phyloP scores from a whole-genome alignment of 495 filamentous ascomycete genomes.

The Penicillium desertorum region DNA sequence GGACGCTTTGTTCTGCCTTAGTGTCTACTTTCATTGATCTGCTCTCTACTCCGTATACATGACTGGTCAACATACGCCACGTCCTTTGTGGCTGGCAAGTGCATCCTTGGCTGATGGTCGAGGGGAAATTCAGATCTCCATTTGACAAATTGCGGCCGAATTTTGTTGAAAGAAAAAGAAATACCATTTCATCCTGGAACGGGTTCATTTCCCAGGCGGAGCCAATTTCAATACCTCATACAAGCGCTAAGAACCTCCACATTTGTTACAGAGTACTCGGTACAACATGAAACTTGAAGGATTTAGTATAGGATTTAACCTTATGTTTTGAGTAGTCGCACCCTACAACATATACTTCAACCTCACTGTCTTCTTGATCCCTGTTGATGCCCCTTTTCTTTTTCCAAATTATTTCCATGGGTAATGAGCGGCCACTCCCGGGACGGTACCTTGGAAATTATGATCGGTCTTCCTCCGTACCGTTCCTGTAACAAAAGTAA shows the following conservation, averaged over 20 bases:
- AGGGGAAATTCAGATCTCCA: conserved; percentile 5
- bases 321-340: neutral
- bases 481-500: conserved; percentile 4
- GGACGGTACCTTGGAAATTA: neutral
- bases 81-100: conserved; percentile 3
- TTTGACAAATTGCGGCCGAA: conserved; percentile 1
- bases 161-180: neutral
- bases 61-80: conserved; percentile 2
- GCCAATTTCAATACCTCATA: neutral
- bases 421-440: conserved; percentile 18
- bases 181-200: conserved; percentile 1
- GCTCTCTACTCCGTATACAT: neutral
- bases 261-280: neutral
- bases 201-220: conserved; percentile 8
- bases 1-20: neutral
- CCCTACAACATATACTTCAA: too few species aligned
- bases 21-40: neutral
- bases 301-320: neutral
- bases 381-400: neutral
- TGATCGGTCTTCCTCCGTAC: neutral
- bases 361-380: neutral
- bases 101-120: conserved; percentile 1
- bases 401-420: conserved; percentile 11
- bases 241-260: neutral
- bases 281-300: neutral